Evolutionary conservation across 306 rosid species (phyloP), one percentile per base, ranked within the genome.

Genomic region (Corylus americana): DNA sequence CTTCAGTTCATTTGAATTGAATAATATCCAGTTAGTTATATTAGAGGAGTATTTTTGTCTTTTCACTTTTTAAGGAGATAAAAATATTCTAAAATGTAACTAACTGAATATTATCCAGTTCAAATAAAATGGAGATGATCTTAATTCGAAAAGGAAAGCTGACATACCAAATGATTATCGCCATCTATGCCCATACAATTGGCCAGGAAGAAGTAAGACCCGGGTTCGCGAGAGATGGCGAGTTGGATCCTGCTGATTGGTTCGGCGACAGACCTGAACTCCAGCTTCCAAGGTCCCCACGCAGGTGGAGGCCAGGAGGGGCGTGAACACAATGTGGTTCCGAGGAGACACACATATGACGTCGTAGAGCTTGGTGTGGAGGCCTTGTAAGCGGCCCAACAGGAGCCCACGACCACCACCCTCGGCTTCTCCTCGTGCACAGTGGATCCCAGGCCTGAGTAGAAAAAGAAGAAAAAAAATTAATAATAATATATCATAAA

Each of bases 271-370:
- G 97, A 88, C 86, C 98, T 82, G 70, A 95, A 93, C 81, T 95
- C 99, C 55, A 93, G 91, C 31, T 1, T 29, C 31, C 31, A 29
- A 1, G 18, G 99, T 95, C 17, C 99, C 99, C 42, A 95, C 99
- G 17, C 99, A 95, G 0, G 99, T 95, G 17, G 99, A 95, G 58
- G 99, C 99, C 87, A 95, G 80, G 47, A 95, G 87, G 29, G 99
- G 99, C 8, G 99, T 95, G 82, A 95, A 93, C 2, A 95, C 99
- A 98, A 95, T 95, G 76, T 95, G 99, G 42, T 95, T 95, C 51
- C 99, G 88, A 50, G 98, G 99, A 7, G 99, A 93, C n/a, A 95
- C 97, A 50, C 99, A 95, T 39, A 93, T 96, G 73, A 95, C 83
- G 81, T 95, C 99, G 79, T 93, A 95, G 47, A 74, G 54, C 37